Conservation (phyloP, 352 stramenopile genomes). For the Phytophthora gonapodyides region DNA sequence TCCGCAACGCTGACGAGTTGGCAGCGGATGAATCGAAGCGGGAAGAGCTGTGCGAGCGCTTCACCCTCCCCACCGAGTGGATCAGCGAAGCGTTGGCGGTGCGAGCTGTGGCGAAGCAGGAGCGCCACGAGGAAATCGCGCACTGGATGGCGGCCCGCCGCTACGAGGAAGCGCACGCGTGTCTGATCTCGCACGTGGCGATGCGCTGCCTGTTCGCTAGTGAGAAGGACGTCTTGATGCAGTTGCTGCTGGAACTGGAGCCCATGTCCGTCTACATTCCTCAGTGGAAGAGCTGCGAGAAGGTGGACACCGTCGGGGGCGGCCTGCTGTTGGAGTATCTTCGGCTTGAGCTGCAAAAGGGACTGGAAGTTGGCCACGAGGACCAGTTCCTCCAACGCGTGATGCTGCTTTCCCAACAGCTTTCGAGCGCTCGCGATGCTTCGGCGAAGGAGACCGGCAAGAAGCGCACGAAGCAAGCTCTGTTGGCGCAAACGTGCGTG, state of each 20-base stretch:
- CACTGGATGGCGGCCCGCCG: constrained; percentile 70
- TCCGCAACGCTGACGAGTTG: constrained; percentile 67
- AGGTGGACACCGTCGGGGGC: constrained; percentile 54
- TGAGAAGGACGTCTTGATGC: constrained; percentile 58
- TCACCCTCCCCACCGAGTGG: constrained; percentile 64
- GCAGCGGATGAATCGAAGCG: constrained; percentile 40
- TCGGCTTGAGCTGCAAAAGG: constrained; percentile 64
- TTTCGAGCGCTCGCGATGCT: constrained; percentile 46
- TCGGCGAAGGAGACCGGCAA: constrained; percentile 26
- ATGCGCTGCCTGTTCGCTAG: constrained; percentile 65
- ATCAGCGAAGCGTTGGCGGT: constrained; percentile 71
- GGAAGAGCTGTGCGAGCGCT: constrained; percentile 56
- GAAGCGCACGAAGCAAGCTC: constrained; percentile 26
- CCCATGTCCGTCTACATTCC: constrained; percentile 54
- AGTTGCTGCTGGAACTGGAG: constrained; percentile 66
- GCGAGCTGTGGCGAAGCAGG: constrained; percentile 47
- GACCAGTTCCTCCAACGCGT: constrained; percentile 66
- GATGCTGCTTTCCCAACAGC: constrained; percentile 55
- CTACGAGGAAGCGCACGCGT: constrained; percentile 68
- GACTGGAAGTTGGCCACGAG: constrained; percentile 56
- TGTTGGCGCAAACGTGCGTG: constrained; percentile 56
- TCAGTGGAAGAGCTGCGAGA: constrained; percentile 63
- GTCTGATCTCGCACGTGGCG: constrained; percentile 62
- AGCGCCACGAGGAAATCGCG: constrained; percentile 69
- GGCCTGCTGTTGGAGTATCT: constrained; percentile 75